phyloP scores from a whole-genome alignment of 2,329 filamentous ascomycete species.

The Bipolaris cookei region DNA sequence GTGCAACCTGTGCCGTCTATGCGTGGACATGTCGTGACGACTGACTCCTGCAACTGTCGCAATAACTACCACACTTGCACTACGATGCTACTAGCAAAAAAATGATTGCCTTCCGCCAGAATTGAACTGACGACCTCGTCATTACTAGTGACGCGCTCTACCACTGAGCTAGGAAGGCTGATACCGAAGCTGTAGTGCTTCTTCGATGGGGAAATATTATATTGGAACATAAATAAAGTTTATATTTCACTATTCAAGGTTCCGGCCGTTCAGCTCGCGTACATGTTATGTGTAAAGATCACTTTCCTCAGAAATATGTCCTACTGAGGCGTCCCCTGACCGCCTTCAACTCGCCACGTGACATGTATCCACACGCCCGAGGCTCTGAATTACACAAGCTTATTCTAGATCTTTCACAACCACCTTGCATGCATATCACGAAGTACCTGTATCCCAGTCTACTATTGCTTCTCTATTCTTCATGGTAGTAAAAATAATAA shows the following conservation, averaged over 20 bases:
- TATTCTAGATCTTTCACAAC: no score
- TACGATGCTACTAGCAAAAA: conserved; percentile 2
- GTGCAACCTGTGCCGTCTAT: not conserved
- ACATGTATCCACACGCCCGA: not conserved
- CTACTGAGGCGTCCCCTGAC: not conserved
- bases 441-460: no score
- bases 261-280: not conserved
- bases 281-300: not conserved
- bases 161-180: conserved; percentile 21
- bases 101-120: conserved; percentile 17
- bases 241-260: not conserved
- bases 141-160: conserved; percentile 19
- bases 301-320: not conserved
- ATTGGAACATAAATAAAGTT: not conserved
- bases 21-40: not conserved
- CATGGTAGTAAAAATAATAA: no score
- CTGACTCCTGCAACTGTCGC: no score
- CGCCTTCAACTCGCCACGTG: not conserved
- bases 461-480: no score
- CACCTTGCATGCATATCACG: no score
- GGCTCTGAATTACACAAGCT: no score
- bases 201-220: not conserved
- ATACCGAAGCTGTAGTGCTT: not conserved
- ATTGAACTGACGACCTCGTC: conserved; percentile 21
- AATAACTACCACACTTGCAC: not conserved